Conservation (phyloP, 495 filamentous ascomycete species). For the Gamarada debralockiae region DNA sequence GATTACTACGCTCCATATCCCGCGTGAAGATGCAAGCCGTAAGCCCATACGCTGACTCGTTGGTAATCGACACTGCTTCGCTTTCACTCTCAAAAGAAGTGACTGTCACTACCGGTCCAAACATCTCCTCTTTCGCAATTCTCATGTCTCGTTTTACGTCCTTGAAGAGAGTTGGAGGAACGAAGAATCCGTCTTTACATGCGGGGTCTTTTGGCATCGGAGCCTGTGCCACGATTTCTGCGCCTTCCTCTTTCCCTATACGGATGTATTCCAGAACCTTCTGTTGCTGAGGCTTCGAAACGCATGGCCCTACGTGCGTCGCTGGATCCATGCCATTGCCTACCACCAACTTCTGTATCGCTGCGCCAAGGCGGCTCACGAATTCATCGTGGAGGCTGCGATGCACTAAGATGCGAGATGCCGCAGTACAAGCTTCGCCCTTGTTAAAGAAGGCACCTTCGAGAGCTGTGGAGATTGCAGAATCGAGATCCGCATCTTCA, state of each 20-base stretch:
- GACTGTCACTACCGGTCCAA: conserved; percentile 48
- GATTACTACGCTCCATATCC: too few species aligned
- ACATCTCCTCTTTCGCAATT: conserved; percentile 40
- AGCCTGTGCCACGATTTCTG: neutral
- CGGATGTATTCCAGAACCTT: neutral
- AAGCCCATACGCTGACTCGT: conserved; percentile 74
- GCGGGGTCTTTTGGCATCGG: neutral
- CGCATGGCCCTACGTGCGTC: neutral
- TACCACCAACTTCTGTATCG: neutral
- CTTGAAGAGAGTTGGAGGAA: neutral
- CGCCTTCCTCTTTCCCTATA: neutral
- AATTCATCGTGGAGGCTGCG: conserved; percentile 48
- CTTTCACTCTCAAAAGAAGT: conserved; percentile 52
- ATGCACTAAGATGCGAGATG: neutral
- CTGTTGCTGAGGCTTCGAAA: neutral
- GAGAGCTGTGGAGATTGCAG: conserved; percentile 79
- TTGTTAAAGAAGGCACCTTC: too few species aligned
- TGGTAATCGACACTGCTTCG: conserved; percentile 71
- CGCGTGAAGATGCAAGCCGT: conserved; percentile 80
- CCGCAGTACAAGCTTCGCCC: conserved; percentile 83
- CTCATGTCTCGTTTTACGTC: neutral
- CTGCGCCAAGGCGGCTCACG: too few species aligned
- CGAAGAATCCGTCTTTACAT: neutral
- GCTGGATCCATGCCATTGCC: neutral
- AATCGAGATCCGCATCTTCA: conserved; percentile 78